phyloP scores from a whole-genome alignment of 1,284 basidiomycete species.

The Cutaneotrichosporon cavernicola region DNA sequence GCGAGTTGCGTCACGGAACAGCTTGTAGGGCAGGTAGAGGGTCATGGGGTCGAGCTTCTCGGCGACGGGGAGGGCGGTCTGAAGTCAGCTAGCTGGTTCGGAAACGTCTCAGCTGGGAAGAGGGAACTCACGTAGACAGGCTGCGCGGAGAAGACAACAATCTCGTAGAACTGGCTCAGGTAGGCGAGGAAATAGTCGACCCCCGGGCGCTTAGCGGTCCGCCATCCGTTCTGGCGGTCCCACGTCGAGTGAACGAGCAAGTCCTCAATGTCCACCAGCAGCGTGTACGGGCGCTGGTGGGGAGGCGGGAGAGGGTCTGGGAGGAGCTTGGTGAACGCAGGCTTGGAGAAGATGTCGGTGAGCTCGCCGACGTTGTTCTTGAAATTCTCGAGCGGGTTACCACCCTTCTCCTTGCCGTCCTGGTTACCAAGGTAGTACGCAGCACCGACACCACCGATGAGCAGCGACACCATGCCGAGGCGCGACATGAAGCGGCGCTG shows the following conservation, averaged over 20 bases:
- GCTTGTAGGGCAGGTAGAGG: constrained; percentile 81
- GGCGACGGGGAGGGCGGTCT: constrained; percentile 86
- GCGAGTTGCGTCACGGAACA: constrained; percentile 86
- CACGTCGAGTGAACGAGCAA: constrained; percentile 86
- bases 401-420: constrained; percentile 17
- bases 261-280: constrained; percentile 89
- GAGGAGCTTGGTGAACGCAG: constrained; percentile 85
- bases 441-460: constrained; percentile 59
- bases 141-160: constrained; percentile 93
- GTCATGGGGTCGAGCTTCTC: constrained; percentile 94
- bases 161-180: constrained; percentile 98
- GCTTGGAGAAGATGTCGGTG: constrained; percentile 72
- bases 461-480: constrained; percentile 55
- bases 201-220: constrained; percentile 90
- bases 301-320: constrained; percentile 82
- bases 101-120: neutral
- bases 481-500: constrained; percentile 62
- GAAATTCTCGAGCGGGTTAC: constrained; percentile 27
- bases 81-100: neutral
- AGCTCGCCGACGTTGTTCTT: constrained; percentile 39
- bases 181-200: constrained; percentile 88
- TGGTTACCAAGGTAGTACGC: constrained; percentile 63
- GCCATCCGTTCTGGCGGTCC: constrained; percentile 87
- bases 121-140: constrained; percentile 73
- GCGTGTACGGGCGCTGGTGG: constrained; percentile 85